A percentile compares a stretch with the other conserved stretches of the same genome.
Evolutionary conservation across 2,329 filamentous ascomycete genomes (phyloP).

Genomic region (Ustilaginoidea virens): DNA sequence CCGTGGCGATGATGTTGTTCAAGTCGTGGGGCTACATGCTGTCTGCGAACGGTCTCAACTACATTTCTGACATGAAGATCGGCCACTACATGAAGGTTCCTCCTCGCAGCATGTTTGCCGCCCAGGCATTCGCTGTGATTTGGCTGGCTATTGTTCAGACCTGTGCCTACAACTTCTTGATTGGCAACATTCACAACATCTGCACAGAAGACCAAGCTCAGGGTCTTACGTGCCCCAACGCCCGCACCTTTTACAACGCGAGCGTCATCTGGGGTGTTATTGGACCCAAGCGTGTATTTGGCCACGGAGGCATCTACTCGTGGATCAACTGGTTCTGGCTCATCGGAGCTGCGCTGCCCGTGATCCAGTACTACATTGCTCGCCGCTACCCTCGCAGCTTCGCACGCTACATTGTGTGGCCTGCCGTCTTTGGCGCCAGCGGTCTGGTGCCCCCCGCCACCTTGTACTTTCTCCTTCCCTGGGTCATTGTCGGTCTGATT

Average conservation of each 20-base stretch:
- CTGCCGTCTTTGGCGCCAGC: conserved; percentile 33
- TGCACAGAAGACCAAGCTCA: conserved; percentile 30
- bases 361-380: conserved; percentile 30
- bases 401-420: conserved; percentile 32
- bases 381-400: conserved; percentile 18
- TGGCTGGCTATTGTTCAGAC: conserved; percentile 21
- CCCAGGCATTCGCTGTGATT: conserved; percentile 20
- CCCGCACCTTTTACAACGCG: conserved; percentile 41
- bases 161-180: conserved; percentile 19
- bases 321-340: conserved; percentile 38
- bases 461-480: conserved; percentile 35
- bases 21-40: conserved; percentile 29
- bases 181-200: conserved; percentile 32
- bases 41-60: conserved; percentile 25
- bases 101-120: conserved; percentile 29
- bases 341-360: conserved; percentile 28
- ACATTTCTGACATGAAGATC: conserved; percentile 31
- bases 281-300: conserved; percentile 19
- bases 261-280: conserved; percentile 46
- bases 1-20: conserved; percentile 32
- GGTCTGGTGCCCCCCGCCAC: conserved; percentile 36
- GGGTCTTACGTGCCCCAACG: conserved; percentile 38
- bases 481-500: conserved; percentile 35
- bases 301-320: conserved; percentile 20
- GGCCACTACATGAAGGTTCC: conserved; percentile 36